Evolutionary conservation across 2,329 filamentous ascomycete genomes (phyloP).

Genomic region (Colletotrichum graminicola): DNA sequence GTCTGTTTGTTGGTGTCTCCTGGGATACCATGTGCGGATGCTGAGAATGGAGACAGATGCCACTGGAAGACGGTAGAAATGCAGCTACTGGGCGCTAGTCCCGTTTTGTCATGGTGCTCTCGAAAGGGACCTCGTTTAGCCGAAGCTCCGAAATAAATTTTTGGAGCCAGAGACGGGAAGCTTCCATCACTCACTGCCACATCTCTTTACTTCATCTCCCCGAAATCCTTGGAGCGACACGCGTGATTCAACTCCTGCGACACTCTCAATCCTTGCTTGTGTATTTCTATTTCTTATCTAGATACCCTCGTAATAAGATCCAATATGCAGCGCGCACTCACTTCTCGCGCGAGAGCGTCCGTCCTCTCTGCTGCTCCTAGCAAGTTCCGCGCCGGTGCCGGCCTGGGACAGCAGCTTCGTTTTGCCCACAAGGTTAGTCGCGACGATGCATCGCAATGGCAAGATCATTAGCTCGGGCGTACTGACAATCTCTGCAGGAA

Average conservation of each 20-base stretch:
- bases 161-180: constrained; percentile 48
- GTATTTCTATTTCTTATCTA: constrained; percentile 48
- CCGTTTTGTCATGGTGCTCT: constrained; percentile 48
- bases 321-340: constrained; percentile 95
- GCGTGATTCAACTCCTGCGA: constrained; percentile 47
- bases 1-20: constrained; percentile 18
- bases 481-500: constrained; percentile 71
- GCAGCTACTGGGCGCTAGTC: constrained; percentile 47
- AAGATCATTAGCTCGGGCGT: constrained; percentile 38
- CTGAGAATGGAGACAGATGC: constrained; percentile 45
- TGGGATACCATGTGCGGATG: constrained; percentile 40
- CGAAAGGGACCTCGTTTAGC: constrained; percentile 54
- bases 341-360: constrained; percentile 83
- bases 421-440: constrained; percentile 93
- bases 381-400: constrained; percentile 73
- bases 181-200: constrained; percentile 36
- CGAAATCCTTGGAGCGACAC: constrained; percentile 46
- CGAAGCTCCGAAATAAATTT: constrained; percentile 58
- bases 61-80: constrained; percentile 56
- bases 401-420: constrained; percentile 87
- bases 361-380: constrained; percentile 78
- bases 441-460: constrained; percentile 29
- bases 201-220: constrained; percentile 46
- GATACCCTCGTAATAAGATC: constrained; percentile 48
- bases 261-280: constrained; percentile 48